Evolutionary conservation across 1,284 basidiomycete genomes (phyloP).

Genomic region (Rhodotorula sp.): DNA sequence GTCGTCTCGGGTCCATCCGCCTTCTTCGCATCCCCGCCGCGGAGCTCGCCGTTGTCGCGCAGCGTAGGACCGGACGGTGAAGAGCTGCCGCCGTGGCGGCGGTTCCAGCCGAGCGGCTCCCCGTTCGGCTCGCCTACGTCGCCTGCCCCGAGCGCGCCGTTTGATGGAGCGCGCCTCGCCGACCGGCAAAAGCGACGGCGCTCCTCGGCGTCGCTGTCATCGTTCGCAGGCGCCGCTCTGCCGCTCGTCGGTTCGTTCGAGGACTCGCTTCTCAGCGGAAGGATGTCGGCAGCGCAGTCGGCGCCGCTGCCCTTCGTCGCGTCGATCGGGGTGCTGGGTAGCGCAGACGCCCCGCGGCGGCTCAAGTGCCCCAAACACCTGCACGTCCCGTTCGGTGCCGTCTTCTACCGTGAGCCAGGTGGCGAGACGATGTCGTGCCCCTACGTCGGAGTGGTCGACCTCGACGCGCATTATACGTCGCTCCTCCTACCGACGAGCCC

Average conservation of each 20-base stretch:
- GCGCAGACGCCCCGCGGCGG: constrained; percentile 33
- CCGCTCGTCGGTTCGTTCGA: constrained; percentile 50
- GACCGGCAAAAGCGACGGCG: constrained; percentile 16
- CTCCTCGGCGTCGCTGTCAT: constrained; percentile 20
- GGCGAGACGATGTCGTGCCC: constrained; percentile 45
- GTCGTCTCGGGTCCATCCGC: not conserved
- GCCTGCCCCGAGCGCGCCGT: not conserved
- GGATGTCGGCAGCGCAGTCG: constrained; percentile 49
- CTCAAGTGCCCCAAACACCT: constrained; percentile 50
- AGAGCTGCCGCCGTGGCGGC: not conserved
- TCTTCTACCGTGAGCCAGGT: constrained; percentile 47
- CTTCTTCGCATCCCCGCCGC: constrained; percentile 3
- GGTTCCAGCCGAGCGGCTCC: not conserved
- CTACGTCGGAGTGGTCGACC: constrained; percentile 52
- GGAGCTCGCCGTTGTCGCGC: constrained; percentile 14
- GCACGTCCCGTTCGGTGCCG: constrained; percentile 49
- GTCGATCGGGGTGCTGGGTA: constrained; percentile 50
- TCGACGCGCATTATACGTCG: constrained; percentile 48
- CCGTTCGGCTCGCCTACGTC: not conserved
- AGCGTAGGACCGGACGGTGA: constrained; percentile 4
- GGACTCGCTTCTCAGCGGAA: constrained; percentile 50
- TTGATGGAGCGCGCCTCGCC: not conserved
- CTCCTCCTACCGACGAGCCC: constrained; percentile 13
- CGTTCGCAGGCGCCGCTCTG: not conserved
- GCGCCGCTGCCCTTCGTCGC: constrained; percentile 50